A percentile compares a stretch with the other conserved stretches of the same genome.
These are phyloP conservation scores for Apostasia ramifera DNA, from an alignment of 106 monocot genomes.

Conservation along the genomic window DNA sequence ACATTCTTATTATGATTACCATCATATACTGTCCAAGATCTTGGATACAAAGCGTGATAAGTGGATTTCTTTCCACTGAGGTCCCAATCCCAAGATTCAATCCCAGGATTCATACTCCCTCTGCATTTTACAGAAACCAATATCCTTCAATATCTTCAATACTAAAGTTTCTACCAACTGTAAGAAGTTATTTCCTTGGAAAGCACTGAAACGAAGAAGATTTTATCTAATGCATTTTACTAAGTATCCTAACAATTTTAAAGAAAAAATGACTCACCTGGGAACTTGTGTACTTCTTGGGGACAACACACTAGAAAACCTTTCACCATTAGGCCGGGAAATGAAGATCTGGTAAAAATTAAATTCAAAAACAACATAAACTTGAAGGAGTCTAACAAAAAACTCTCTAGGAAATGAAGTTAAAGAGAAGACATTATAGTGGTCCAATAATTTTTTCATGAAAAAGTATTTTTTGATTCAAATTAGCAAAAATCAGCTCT, in stretches of 20 bases:
- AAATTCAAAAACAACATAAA: background rate
- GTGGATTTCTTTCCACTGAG: conserved; percentile 55
- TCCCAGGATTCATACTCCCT: conserved; percentile 40
- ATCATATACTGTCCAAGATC: conserved; percentile 90
- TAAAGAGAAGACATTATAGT: background rate
- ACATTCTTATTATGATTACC: conserved; percentile 26
- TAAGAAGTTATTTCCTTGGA: too few relatives aligned
- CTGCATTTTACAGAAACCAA: conserved; percentile 29
- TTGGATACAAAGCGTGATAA: conserved; percentile 88
- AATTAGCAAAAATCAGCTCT: too few relatives aligned
- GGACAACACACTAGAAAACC: conserved; percentile 60
- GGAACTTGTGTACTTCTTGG: conserved; percentile 38
- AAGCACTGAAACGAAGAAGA: too few relatives aligned
- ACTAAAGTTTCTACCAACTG: background rate
- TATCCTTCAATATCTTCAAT: background rate
- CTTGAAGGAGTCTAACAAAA: background rate
- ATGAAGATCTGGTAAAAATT: conserved; percentile 51
- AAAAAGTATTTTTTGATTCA: too few relatives aligned
- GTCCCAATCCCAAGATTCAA: conserved; percentile 96
- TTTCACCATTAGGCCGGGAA: conserved; percentile 64
- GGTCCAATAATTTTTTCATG: too few relatives aligned
- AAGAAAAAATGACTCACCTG: conserved; percentile 39
- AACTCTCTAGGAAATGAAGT: background rate
- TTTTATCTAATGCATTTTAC: background rate
- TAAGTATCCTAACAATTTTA: background rate